These are phyloP conservation scores for Irpex lacteus DNA, from an alignment of 1,284 basidiomycete genomes.

Conservation along the genomic window DNA sequence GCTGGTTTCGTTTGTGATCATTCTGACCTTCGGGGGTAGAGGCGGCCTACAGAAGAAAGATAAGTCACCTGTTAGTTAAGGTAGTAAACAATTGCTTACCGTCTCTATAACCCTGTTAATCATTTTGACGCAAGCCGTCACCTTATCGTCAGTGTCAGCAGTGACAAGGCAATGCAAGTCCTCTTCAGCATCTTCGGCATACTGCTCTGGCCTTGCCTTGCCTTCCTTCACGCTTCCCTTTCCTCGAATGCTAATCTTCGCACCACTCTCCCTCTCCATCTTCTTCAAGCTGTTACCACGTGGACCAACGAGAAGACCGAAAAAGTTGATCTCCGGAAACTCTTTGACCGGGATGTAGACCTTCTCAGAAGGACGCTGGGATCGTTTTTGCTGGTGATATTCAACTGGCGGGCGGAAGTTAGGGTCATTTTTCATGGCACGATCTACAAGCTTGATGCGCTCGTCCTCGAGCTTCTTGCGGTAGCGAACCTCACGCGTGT, in stretches of 20 bases:
- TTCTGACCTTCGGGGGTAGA: constrained; percentile 99
- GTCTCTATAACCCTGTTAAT: constrained; percentile 99
- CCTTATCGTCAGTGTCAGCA: constrained; percentile 91
- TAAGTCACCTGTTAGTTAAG: constrained; percentile 12
- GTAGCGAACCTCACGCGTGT: constrained; percentile 97
- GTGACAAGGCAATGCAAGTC: constrained; percentile 98
- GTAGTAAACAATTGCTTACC: constrained; percentile 46
- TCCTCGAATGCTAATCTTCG: constrained; percentile 97
- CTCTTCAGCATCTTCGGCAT: constrained; percentile 95
- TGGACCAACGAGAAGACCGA: constrained; percentile 96
- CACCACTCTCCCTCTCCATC: constrained; percentile 98
- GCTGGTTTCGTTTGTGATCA: constrained; percentile 98
- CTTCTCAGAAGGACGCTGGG: constrained; percentile 91
- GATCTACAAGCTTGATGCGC: constrained; percentile 89
- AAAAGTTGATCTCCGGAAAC: constrained; percentile 99
- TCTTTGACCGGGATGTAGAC: constrained; percentile 99
- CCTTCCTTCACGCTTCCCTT: constrained; percentile 99
- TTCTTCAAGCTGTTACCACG: constrained; percentile 99
- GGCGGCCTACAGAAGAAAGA: constrained; percentile 66
- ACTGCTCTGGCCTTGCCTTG: constrained; percentile 91
- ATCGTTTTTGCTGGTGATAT: constrained; percentile 92
- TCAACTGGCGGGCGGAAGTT: constrained; percentile 96
- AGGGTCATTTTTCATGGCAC: constrained; percentile 96
- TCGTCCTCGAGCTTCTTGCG: constrained; percentile 98
- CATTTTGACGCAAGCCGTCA: constrained; percentile 86